Percentiles rank a stretch among this genome's conserved stretches.
Evolutionary conservation across 495 filamentous ascomycete genomes (phyloP).

Genomic region (Pyrenula massariospora): DNA sequence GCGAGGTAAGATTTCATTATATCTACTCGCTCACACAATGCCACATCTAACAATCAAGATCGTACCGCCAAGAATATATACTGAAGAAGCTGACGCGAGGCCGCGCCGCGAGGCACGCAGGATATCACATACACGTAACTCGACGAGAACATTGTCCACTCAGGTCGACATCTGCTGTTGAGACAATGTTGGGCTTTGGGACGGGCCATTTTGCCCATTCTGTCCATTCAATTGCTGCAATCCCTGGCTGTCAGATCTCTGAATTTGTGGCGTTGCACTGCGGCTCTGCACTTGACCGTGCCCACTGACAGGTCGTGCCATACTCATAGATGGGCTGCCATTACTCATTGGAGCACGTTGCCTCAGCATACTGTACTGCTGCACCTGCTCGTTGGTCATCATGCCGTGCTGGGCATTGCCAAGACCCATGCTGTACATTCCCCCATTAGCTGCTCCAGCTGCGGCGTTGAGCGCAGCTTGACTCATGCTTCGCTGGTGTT

Average conservation of each 20-base stretch:
- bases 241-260: constrained; percentile 10
- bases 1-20: too few relatives aligned
- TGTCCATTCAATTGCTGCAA: background rate
- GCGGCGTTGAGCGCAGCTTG: constrained; percentile 58
- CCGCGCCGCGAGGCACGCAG: too few relatives aligned
- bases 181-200: constrained; percentile 10
- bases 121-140: too few relatives aligned
- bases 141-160: background rate
- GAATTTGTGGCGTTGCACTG: constrained; percentile 37
- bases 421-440: constrained; percentile 5
- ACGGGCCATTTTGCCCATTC: constrained; percentile 15
- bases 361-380: background rate
- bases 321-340: constrained; percentile 20
- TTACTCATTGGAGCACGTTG: constrained; percentile 15
- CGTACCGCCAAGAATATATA: too few relatives aligned
- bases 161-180: background rate
- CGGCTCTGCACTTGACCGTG: constrained; percentile 27
- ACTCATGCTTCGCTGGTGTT: constrained; percentile 35
- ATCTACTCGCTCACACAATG: too few relatives aligned
- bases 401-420: constrained; percentile 11
- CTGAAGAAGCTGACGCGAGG: too few relatives aligned
- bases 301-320: constrained; percentile 29
- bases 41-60: too few relatives aligned
- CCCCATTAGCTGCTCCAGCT: constrained; percentile 33
- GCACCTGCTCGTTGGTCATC: constrained; percentile 10